These are phyloP conservation scores for Tubosaeta brunneosetosa DNA, from an alignment of 768 basidiomycete genomes.

Conservation along the genomic window DNA sequence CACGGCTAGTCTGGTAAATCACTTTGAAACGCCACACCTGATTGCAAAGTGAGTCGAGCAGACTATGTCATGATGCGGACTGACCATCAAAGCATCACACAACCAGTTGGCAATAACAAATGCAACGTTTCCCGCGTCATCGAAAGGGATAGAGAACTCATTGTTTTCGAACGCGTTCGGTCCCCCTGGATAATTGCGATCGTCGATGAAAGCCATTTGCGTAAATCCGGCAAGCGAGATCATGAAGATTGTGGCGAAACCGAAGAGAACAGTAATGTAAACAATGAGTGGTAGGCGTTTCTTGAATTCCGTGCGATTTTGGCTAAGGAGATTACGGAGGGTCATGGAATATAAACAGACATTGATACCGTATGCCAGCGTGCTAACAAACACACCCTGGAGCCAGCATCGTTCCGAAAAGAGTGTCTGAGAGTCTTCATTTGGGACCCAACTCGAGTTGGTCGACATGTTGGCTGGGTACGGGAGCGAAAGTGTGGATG, in stretches of 20 bases:
- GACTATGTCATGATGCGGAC: not conserved
- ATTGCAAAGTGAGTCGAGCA: not conserved
- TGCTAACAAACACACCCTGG: conserved; percentile 8
- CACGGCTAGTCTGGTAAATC: conserved; percentile 9
- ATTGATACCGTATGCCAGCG: conserved; percentile 8
- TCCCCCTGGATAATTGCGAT: conserved; percentile 31
- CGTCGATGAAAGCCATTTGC: conserved; percentile 29
- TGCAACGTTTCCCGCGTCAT: conserved; percentile 6
- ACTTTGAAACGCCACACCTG: conserved; percentile 19
- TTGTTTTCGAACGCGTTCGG: conserved; percentile 22
- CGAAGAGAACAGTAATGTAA: conserved; percentile 4
- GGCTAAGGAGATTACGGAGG: conserved; percentile 6
- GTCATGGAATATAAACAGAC: conserved; percentile 6
- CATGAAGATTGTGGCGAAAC: conserved; percentile 17
- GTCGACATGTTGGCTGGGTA: conserved; percentile 4
- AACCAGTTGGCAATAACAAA: conserved; percentile 14
- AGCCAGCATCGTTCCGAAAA: conserved; percentile 18
- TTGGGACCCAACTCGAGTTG: conserved; percentile 17
- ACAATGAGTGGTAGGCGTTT: conserved; percentile 2
- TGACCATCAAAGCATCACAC: conserved; percentile 18
- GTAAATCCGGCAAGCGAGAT: conserved; percentile 16
- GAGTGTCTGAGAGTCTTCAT: conserved; percentile 9
- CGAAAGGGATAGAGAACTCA: conserved; percentile 20
- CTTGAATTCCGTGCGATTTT: conserved; percentile 2
- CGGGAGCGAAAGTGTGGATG: not conserved